Base-by-base conservation (phyloP, 2,329 filamentous ascomycete species). In the Neofusicoccum sp. region DNA sequence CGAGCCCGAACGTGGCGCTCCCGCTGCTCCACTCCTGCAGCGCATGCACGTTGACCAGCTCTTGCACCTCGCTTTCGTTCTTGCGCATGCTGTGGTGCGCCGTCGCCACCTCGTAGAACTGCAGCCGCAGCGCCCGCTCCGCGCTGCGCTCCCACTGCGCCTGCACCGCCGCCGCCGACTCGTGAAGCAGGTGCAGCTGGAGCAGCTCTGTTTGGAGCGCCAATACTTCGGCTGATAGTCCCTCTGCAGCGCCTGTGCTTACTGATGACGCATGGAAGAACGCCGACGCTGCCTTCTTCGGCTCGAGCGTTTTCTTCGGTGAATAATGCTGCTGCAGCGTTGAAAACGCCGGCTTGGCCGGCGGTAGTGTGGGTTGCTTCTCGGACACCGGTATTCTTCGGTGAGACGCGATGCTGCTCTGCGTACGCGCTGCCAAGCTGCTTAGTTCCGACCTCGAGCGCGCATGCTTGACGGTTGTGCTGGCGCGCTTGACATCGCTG, bases 291-390 rank as follows among this genome's bases (percentile, higher is more conserved):
- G 74, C 70, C 29, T 63, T 63, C 36, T 58, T 56, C 29, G 45
- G 54, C 9, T 58, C 61, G 6, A 43, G 36, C 52, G 74, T 73
- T 67, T 76, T 76, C 29, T 71, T 73, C 37, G 76, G 76, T 3
- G 76, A 76, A 45, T 76, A 78, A 65, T 77, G 75, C 62, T 77
- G 76, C 64, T 78, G 76, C 34, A 77, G 62, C 1, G 74, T 78
- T 14, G 70, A 72, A 58, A 78, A 78, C 1, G 66, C 67, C 22
- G 67, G 68, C 63, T 64, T 67, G 47, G 65, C 39, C 31, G 34
- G 45, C 44, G 22, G 22, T 22, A 69, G 66, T 6, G 64, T 36
- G 6, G 59, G 56, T 7, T 59, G 50, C 16, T 31, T 44, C 4
- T 61, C 59, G 29, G n/a, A n/a, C 5, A 29, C 59, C 37, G 48